A percentile compares a stretch with the other conserved stretches of the same genome.
phyloP scores from a whole-genome alignment of 768 basidiomycete species.

The Lactarius trivialis region DNA sequence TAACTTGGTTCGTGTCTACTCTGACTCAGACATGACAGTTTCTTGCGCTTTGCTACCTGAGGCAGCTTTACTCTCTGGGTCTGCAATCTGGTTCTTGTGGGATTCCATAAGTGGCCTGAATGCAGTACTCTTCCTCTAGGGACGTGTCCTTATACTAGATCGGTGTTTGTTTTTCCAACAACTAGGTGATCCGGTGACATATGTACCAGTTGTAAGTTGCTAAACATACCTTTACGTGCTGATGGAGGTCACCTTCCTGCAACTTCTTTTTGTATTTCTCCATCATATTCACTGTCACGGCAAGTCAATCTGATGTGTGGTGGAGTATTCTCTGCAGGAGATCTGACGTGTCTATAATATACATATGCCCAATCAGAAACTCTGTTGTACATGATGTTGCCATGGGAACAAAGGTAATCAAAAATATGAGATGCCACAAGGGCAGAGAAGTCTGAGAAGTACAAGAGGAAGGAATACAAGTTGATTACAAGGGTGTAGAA shows the following conservation, averaged over 20 bases:
- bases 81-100: conserved; percentile 80
- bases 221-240: conserved; percentile 65
- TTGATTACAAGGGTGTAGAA: too few species aligned
- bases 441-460: too few species aligned
- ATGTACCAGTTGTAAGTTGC: conserved; percentile 4
- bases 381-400: too few species aligned
- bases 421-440: too few species aligned
- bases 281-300: conserved; percentile 95
- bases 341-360: too few species aligned
- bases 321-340: conserved; percentile 62
- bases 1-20: conserved; percentile 63
- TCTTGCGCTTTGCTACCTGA: conserved; percentile 65
- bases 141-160: conserved; percentile 86
- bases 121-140: conserved; percentile 84
- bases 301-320: conserved; percentile 85
- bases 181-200: conserved; percentile 35
- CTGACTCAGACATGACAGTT: conserved; percentile 65
- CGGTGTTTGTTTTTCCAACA: conserved; percentile 90
- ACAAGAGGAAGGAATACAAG: too few species aligned
- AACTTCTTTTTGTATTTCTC: conserved; percentile 99
- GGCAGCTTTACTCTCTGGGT: conserved; percentile 69
- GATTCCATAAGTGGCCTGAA: conserved; percentile 89
- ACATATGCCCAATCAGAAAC: too few species aligned
- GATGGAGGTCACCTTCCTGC: conserved; percentile 89
- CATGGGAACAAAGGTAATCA: too few species aligned